Evolutionary conservation across 1,284 basidiomycete genomes (phyloP), one percentile per base, ranked within the genome.

Genomic region (Lentinus polychrous): DNA sequence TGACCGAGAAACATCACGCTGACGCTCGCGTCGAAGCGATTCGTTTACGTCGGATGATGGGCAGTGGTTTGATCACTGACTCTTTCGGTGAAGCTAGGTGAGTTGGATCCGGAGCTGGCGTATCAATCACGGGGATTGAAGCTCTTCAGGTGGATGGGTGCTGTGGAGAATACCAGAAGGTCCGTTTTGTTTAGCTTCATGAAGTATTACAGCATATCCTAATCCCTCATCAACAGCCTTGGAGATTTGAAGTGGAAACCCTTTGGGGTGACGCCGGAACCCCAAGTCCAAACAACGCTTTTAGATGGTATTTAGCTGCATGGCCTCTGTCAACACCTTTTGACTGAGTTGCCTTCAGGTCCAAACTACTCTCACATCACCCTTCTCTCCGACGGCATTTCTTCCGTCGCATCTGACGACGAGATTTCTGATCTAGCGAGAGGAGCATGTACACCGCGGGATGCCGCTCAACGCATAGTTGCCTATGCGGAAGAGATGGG

Each of bases 1-100:
- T 97, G 75, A 94, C 93, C 0, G 91, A 94, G 65, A 82, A 81
- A 33, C 95, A 99, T 65, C 94, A 97, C 65, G 89, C 94, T 14
- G 94, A 98, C 59, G 79, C 91, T 18, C 84, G 82, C 18, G 75
- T 87, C 15, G 96, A 99, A 65, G 81, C 91, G 10, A 82, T 81
- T 37, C 76, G 95, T 24, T 70, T 99, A 44, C 81, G 94, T 39
- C 78, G 87, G 49, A 88, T 94, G 79, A 94, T 94, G 78, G 92
- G 90, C 14, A 86, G 86, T 6, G 84, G 91, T 1, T 69, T 96
- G 23, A 88, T 97, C 41, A 91, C 91, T 3, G 95, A 99, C 64
- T 94, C 91, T 3, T 99, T 94, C 61, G 95, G 96, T 31, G 95
- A 99, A 72, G 83, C 86, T 37, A 74, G 93, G 85, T 86, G 59